Evolutionary conservation across 257 asterid genomes (phyloP).

Genomic region (Solanum sejunctum): DNA sequence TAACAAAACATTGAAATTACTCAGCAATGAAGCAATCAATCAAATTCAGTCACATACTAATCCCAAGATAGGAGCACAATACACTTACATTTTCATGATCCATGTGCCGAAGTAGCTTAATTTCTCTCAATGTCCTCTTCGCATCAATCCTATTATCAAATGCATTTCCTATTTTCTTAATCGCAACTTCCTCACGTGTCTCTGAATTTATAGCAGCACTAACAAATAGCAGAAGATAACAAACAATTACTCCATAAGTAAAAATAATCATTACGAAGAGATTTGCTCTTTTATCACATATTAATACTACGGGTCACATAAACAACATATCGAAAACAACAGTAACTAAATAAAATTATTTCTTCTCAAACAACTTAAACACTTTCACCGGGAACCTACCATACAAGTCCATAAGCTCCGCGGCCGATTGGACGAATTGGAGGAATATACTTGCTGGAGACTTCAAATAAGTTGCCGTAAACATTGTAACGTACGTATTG

Average conservation of each 20-base stretch:
- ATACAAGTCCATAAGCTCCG: conserved; percentile 87
- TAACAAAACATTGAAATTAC: not conserved
- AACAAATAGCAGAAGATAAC: conserved; percentile 1
- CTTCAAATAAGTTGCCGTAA: conserved; percentile 64
- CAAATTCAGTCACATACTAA: not conserved
- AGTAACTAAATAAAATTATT: not conserved
- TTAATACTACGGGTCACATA: not conserved
- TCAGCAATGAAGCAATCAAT: not conserved
- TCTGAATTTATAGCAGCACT: conserved; percentile 72
- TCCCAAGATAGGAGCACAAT: not conserved
- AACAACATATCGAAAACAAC: not conserved
- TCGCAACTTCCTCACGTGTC: conserved; percentile 67
- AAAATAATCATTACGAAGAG: not conserved
- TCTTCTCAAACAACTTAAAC: not conserved
- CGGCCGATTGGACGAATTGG: conserved; percentile 89
- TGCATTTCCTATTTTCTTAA: conserved; percentile 79
- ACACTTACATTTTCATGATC: conserved; percentile 67
- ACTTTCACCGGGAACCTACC: conserved; percentile 19
- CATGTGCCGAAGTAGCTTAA: conserved; percentile 70
- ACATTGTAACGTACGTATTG: conserved; percentile 60
- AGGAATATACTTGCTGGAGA: conserved; percentile 57
- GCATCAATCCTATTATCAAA: conserved; percentile 73
- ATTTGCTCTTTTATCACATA: not conserved
- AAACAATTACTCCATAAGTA: not conserved
- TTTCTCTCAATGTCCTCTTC: conserved; percentile 76